phyloP scores from a whole-genome alignment of 140 eudicot genomes.

The Ambrosia hybrid region DNA sequence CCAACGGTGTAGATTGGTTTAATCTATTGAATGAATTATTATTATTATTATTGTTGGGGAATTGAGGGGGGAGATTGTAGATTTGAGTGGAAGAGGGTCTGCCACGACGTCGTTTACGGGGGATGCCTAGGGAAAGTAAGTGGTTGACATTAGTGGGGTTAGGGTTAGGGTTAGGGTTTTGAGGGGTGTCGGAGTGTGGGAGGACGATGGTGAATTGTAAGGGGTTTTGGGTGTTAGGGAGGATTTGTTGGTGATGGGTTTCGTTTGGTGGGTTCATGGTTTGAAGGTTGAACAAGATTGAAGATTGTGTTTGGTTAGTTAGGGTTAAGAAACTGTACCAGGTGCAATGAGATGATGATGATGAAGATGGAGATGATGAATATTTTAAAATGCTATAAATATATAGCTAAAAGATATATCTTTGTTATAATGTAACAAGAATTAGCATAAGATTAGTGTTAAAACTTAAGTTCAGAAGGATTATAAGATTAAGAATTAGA shows the following conservation, averaged over 20 bases:
- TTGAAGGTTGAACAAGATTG: slow-evolving; percentile 1
- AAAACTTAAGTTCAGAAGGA: too few species aligned
- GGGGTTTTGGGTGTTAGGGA: slow-evolving; percentile 37
- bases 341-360: slow-evolving; percentile 25
- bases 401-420: too few species aligned
- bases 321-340: neutral
- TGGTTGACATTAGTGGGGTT: slow-evolving; percentile 42
- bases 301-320: slow-evolving; percentile 8
- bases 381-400: too few species aligned
- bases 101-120: slow-evolving; percentile 80
- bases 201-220: slow-evolving; percentile 50
- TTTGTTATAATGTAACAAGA: too few species aligned
- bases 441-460: too few species aligned
- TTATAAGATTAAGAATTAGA: too few species aligned
- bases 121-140: slow-evolving; percentile 55
- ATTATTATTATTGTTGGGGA: too few species aligned
- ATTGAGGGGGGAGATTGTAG: slow-evolving; percentile 27
- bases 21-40: slow-evolving; percentile 21
- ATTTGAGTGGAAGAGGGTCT: slow-evolving; percentile 53
- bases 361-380: neutral
- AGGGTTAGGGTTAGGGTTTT: slow-evolving; percentile 30
- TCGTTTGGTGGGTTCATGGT: slow-evolving; percentile 49
- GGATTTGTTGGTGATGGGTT: slow-evolving; percentile 28
- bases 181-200: slow-evolving; percentile 43
- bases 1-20: slow-evolving; percentile 28